phyloP scores from a whole-genome alignment of 1,284 basidiomycete species.

The Leccinum insolens region DNA sequence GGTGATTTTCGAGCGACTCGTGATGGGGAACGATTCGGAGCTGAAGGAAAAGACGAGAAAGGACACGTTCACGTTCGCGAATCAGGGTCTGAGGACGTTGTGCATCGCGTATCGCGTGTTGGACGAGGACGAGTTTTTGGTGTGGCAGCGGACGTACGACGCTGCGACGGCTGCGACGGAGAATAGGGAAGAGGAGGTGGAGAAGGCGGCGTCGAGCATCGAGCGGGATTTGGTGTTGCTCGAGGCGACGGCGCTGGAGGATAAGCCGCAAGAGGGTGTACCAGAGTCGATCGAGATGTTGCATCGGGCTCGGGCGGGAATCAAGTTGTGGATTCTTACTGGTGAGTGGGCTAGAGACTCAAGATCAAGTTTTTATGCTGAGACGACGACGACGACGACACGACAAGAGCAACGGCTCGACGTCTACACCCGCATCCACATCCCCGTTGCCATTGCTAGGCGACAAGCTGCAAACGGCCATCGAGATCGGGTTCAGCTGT shows the following conservation, averaged over 20 bases:
- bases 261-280: slow-evolving; percentile 96
- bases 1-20: slow-evolving; percentile 89
- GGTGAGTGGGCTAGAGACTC: slow-evolving; percentile 41
- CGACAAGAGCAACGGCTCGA: no score
- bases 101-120: slow-evolving; percentile 87
- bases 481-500: slow-evolving; percentile 94
- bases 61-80: slow-evolving; percentile 94
- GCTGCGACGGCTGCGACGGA: slow-evolving; percentile 74
- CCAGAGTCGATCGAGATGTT: slow-evolving; percentile 94
- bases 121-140: slow-evolving; percentile 80
- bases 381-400: no score
- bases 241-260: slow-evolving; percentile 95
- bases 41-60: slow-evolving; percentile 79
- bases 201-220: slow-evolving; percentile 86
- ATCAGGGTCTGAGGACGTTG: slow-evolving; percentile 88
- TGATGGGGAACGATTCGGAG: slow-evolving; percentile 69
- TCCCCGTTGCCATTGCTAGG: slow-evolving; percentile 47
- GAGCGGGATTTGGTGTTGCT: slow-evolving; percentile 84
- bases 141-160: slow-evolving; percentile 85
- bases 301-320: slow-evolving; percentile 77
- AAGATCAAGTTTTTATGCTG: not conserved
- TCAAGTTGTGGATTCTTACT: slow-evolving; percentile 96
- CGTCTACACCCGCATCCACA: no score
- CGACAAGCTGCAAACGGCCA: slow-evolving; percentile 97
- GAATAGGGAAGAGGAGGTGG: slow-evolving; percentile 89